Evolutionary conservation across 805 yeast genomes (phyloP).

Genomic region (Tetrapisispora iriomotensis): DNA sequence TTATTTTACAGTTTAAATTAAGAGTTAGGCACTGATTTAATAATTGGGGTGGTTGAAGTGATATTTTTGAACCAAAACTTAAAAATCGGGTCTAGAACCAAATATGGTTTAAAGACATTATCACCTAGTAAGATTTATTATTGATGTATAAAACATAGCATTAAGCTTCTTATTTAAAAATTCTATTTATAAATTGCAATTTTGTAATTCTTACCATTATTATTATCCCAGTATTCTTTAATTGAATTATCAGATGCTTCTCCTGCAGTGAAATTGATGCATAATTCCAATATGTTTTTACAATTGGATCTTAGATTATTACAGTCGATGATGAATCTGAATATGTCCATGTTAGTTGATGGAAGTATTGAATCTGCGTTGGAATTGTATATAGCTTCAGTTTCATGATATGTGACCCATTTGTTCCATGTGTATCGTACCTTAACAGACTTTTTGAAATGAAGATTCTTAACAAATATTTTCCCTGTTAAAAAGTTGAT

Average conservation of each 20-base stretch:
- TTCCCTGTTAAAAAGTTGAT: slow-evolving; percentile 47
- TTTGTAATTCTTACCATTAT: slow-evolving; percentile 22
- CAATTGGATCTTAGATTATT: slow-evolving; percentile 5
- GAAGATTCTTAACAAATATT: slow-evolving; percentile 67
- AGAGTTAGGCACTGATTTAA: too few relatives aligned
- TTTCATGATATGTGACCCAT: slow-evolving; percentile 55
- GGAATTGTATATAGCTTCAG: slow-evolving; percentile 24
- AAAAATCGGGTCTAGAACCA: too few relatives aligned
- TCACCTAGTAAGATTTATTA: too few relatives aligned
- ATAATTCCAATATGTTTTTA: slow-evolving; percentile 19
- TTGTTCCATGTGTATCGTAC: slow-evolving; percentile 67
- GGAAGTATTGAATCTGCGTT: slow-evolving; percentile 24
- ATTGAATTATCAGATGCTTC: slow-evolving; percentile 12
- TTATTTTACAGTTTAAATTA: too few relatives aligned
- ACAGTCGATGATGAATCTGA: slow-evolving; percentile 24
- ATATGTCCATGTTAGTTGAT: slow-evolving; percentile 25
- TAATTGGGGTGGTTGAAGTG: too few relatives aligned
- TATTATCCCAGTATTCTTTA: slow-evolving; percentile 27
- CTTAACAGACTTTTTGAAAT: slow-evolving; percentile 58
- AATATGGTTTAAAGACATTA: too few relatives aligned
- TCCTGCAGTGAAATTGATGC: slow-evolving; percentile 21
- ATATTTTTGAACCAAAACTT: too few relatives aligned
- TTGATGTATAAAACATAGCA: too few relatives aligned
- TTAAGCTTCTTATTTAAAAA: too few relatives aligned
- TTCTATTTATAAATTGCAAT: slow-evolving; percentile 6